Conservation (phyloP, 2,329 filamentous ascomycete genomes). For the Paramyrothecium sp. region DNA sequence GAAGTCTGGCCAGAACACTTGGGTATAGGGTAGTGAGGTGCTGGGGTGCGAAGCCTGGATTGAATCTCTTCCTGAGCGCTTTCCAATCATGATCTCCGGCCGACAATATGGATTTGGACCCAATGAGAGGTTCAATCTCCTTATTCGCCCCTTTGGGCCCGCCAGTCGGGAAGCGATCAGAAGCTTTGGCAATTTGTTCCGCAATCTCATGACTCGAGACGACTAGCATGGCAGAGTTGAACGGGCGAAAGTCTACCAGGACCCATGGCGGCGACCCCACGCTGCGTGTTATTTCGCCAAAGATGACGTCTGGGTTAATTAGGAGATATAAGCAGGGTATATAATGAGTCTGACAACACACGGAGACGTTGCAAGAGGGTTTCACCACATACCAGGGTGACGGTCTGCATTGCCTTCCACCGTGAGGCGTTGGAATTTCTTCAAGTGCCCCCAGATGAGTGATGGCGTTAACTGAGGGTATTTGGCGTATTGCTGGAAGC, state of each 20-base stretch:
- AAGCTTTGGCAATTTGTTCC: slow-evolving; percentile 32
- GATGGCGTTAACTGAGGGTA: slow-evolving; percentile 2
- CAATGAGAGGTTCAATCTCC: slow-evolving; percentile 4
- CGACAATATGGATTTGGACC: neutral
- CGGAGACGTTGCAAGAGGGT: too few relatives aligned
- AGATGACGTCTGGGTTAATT: neutral
- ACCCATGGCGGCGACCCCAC: slow-evolving; percentile 30
- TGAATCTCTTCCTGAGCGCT: slow-evolving; percentile 28
- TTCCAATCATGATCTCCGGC: slow-evolving; percentile 11
- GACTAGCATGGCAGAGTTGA: slow-evolving; percentile 27
- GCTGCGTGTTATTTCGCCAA: slow-evolving; percentile 21
- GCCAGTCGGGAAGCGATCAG: slow-evolving; percentile 27
- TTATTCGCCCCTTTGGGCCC: slow-evolving; percentile 20
- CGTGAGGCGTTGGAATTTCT: too few relatives aligned
- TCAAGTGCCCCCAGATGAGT: too few relatives aligned
- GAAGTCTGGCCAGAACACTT: slow-evolving; percentile 30
- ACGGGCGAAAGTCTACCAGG: slow-evolving; percentile 32
- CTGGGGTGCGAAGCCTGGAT: slow-evolving; percentile 34
- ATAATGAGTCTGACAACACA: too few relatives aligned
- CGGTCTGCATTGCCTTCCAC: too few relatives aligned
- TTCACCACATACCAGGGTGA: too few relatives aligned
- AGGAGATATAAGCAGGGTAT: too few relatives aligned
- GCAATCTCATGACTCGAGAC: slow-evolving; percentile 30
- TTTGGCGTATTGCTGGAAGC: slow-evolving; percentile 1
- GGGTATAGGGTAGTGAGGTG: slow-evolving; percentile 34